phyloP scores from a whole-genome alignment of 352 stramenopile genomes.

The Pythium aquatile region DNA sequence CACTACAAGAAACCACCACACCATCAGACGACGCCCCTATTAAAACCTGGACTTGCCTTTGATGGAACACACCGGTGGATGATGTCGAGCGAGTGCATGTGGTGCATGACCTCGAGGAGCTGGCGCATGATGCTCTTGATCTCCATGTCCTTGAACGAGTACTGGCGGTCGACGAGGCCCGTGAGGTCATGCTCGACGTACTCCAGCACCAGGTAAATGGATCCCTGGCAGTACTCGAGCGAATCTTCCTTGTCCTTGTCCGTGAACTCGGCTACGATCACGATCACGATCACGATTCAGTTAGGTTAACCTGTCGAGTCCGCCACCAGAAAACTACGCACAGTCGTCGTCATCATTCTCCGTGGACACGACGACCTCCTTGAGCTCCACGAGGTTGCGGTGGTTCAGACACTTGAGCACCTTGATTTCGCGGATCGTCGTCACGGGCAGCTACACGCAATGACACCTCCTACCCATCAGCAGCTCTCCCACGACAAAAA shows the following conservation, averaged over 20 bases:
- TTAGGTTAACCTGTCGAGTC: not conserved
- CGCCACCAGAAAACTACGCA: not conserved
- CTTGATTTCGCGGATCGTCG: constrained; percentile 98
- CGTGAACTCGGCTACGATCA: constrained; percentile 57
- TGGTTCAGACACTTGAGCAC: constrained; percentile 97
- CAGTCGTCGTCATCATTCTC: constrained; percentile 77
- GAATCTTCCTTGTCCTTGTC: constrained; percentile 85
- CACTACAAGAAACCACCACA: constrained; percentile 27
- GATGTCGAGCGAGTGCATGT: constrained; percentile 88
- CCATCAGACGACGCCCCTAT: not conserved
- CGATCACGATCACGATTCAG: not conserved
- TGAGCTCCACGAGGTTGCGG: constrained; percentile 94
- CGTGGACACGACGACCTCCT: constrained; percentile 93
- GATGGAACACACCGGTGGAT: constrained; percentile 61
- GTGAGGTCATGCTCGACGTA: constrained; percentile 90
- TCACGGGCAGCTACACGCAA: constrained; percentile 85
- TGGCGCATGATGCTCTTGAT: constrained; percentile 90
- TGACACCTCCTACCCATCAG: not conserved
- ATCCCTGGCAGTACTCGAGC: constrained; percentile 83
- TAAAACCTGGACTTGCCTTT: not conserved
- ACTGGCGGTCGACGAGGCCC: constrained; percentile 82
- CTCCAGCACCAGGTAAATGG: constrained; percentile 87
- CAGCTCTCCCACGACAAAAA: too few relatives aligned
- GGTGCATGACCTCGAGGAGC: constrained; percentile 80
- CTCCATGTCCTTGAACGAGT: constrained; percentile 81